Base-by-base conservation (phyloP, 2,329 filamentous ascomycete species). In the Ophiostoma ips region DNA sequence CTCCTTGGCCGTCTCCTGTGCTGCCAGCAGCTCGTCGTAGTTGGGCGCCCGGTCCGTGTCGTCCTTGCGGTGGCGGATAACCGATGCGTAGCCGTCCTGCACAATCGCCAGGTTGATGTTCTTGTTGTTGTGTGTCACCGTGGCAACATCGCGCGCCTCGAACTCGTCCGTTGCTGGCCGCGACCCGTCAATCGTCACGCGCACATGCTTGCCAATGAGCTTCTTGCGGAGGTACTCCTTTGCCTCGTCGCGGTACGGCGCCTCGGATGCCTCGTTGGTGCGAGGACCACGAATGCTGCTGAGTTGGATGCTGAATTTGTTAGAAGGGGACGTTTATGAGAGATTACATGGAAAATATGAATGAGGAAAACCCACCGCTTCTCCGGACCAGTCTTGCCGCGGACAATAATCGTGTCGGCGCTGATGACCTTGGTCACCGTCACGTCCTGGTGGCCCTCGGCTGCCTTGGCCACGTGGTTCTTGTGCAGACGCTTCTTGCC, bases 181-280 rank as follows among this genome's bases (percentile, higher is more conserved):
- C 64, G 87, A 87, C 51, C 92, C 92, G 63, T 98, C 89, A 53
- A 95, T 80, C 49, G 77, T 83, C 51, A 95, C 79, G 64, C 84
- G 86, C 57, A 96, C 87, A 57, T 95, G 87, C 72, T 98, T 98
- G 54, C 89, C 92, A 61, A 98, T 98, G 31, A 95, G 67, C 65
- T 83, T 87, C 73, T 95, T 95, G 50, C 92, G 82, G 56, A 96
- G 66, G 63, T 90, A 96, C 64, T 98, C 92, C 71, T 98, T 98
- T 31, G 92, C 90, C 62, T 95, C 90, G 12, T 92, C 84, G 57
- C 81, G 77, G 71, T 90, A 98, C 0, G 88, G 87, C 37, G 86
- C 77, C 66, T 96, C 90, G 51, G 87, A 83, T 18, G 86, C 77
- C 64, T 96, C 90, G 45, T 81, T 83, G 3, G 84, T 77, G 62